Percentiles rank a stretch among this genome's conserved stretches.
Evolutionary conservation across 2,329 filamentous ascomycete species (phyloP).

Genomic region (Hyphodiscus sp.): DNA sequence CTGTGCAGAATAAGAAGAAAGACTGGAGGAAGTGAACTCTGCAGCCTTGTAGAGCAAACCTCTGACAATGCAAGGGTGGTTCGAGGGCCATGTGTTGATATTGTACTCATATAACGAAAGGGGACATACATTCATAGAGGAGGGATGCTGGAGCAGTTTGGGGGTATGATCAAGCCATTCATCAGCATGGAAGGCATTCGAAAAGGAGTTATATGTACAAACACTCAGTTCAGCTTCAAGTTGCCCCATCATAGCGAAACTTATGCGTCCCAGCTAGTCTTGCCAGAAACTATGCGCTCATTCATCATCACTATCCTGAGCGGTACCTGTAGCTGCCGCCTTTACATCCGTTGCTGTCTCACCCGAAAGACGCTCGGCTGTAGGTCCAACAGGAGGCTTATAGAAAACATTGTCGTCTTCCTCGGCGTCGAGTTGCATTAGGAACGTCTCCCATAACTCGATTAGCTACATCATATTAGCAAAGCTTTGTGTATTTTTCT

Average conservation of each 20-base stretch:
- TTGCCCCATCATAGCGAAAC: background rate
- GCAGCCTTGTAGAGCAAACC: background rate
- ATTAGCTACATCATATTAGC: constrained; percentile 41
- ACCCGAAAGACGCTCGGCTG: constrained; percentile 41
- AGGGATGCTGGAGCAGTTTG: background rate
- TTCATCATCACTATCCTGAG: constrained; percentile 23
- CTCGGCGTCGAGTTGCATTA: constrained; percentile 91
- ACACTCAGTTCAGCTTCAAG: constrained; percentile 11
- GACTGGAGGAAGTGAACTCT: background rate
- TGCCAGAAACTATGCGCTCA: background rate
- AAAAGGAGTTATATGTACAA: constrained; percentile 28
- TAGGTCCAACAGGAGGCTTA: constrained; percentile 52
- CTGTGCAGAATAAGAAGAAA: constrained; percentile 2
- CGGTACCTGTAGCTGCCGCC: constrained; percentile 14
- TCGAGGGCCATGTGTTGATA: background rate
- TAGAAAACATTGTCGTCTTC: constrained; percentile 72
- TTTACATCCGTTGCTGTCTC: constrained; percentile 19
- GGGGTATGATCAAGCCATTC: background rate
- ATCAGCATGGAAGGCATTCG: background rate
- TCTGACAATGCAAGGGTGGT: background rate
- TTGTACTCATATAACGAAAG: background rate
- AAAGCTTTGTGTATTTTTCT: background rate
- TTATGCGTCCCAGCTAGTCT: background rate
- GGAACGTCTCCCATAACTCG: constrained; percentile 97
- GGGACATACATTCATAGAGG: background rate